phyloP scores from a whole-genome alignment of 2,329 filamentous ascomycete genomes.

The Trichoderma semiorbis region DNA sequence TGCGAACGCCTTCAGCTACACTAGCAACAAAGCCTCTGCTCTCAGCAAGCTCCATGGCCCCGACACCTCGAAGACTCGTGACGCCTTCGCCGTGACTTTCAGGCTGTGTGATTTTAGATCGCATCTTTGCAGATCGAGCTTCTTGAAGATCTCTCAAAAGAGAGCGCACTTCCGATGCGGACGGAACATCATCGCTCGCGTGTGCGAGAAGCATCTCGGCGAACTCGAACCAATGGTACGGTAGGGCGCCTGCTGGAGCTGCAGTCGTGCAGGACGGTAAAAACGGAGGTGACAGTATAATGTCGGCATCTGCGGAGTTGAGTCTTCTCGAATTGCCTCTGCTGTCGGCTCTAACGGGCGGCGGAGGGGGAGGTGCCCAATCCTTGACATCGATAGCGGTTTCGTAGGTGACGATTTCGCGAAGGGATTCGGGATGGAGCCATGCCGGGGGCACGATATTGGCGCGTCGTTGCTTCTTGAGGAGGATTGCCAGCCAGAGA shows the following conservation, averaged over 20 bases:
- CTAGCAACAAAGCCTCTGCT: constrained; percentile 77
- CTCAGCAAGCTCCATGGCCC: constrained; percentile 90
- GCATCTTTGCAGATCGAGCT: constrained; percentile 84
- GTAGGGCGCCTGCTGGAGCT: constrained; percentile 66
- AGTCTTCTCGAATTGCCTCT: constrained; percentile 41
- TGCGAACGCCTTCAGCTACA: constrained; percentile 83
- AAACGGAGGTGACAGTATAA: constrained; percentile 67
- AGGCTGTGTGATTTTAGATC: constrained; percentile 67
- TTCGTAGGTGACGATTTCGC: constrained; percentile 75
- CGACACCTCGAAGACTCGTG: constrained; percentile 68
- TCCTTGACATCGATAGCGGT: constrained; percentile 65
- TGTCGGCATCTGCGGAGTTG: constrained; percentile 29
- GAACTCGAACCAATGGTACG: constrained; percentile 94
- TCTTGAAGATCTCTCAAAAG: constrained; percentile 80
- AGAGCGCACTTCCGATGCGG: constrained; percentile 69
- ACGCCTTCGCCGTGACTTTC: constrained; percentile 71
- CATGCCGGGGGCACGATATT: constrained; percentile 91
- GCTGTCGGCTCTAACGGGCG: constrained; percentile 52
- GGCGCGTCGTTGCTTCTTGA: constrained; percentile 90
- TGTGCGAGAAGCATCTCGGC: constrained; percentile 83
- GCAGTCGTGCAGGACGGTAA: constrained; percentile 69
- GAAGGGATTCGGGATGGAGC: constrained; percentile 74
- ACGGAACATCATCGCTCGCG: constrained; percentile 75
- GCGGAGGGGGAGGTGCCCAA: constrained; percentile 74
- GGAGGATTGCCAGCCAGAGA: constrained; percentile 89